A percentile compares a stretch with the other conserved stretches of the same genome.
Conservation (phyloP, 306 rosid species). For the Hippophae rhamnoides region DNA sequence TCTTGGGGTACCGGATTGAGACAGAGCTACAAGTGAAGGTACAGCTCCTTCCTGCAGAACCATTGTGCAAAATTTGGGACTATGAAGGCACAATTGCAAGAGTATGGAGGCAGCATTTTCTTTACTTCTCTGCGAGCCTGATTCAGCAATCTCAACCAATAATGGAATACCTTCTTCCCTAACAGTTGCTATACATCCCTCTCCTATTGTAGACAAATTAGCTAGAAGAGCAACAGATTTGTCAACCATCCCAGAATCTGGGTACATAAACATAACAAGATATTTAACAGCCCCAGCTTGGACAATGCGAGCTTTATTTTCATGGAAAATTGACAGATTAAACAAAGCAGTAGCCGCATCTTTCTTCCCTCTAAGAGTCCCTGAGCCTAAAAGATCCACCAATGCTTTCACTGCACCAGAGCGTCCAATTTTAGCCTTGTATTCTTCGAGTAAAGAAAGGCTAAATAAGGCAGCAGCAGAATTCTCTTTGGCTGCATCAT, state of each 20-base stretch:
- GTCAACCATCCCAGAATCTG: constrained; percentile 69
- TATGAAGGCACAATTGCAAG: constrained; percentile 81
- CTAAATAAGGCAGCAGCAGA: constrained; percentile 90
- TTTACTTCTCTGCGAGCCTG: constrained; percentile 83
- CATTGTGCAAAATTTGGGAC: constrained; percentile 62
- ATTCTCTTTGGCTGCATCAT: constrained; percentile 72
- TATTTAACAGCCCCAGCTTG: constrained; percentile 84
- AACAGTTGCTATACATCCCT: constrained; percentile 60
- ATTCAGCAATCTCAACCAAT: constrained; percentile 72
- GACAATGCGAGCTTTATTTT: constrained; percentile 82
- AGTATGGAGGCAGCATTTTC: constrained; percentile 82
- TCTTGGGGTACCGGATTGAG: constrained; percentile 82
- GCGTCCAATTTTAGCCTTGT: constrained; percentile 78
- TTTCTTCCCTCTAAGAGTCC: constrained; percentile 86
- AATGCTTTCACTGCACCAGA: constrained; percentile 79
- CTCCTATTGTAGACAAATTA: constrained; percentile 71
- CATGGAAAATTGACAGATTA: constrained; percentile 79
- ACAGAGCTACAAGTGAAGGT: constrained; percentile 87
- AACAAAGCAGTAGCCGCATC: constrained; percentile 94
- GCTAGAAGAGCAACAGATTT: constrained; percentile 87
- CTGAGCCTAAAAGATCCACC: constrained; percentile 75
- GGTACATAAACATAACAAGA: constrained; percentile 67
- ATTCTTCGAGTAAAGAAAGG: constrained; percentile 67
- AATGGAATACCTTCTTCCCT: constrained; percentile 71
- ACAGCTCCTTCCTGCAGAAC: constrained; percentile 97